A percentile compares a stretch with the other conserved stretches of the same genome.
Evolutionary conservation across 352 stramenopile genomes (phyloP).

Genomic region (Phytophthora europaea): DNA sequence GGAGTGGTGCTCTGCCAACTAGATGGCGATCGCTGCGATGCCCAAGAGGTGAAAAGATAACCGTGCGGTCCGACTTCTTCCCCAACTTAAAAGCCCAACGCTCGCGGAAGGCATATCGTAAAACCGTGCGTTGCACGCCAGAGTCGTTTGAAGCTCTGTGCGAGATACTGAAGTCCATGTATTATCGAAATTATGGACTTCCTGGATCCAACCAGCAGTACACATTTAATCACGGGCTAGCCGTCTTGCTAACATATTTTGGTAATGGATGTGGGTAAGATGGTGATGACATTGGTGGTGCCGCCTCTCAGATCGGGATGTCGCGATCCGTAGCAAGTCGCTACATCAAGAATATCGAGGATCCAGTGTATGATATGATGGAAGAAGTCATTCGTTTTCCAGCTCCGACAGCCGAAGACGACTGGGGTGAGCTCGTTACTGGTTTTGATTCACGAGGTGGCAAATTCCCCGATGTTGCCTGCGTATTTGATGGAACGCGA

Average conservation of each 20-base stretch:
- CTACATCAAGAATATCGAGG: slow-evolving; percentile 14
- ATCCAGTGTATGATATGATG: slow-evolving; percentile 8
- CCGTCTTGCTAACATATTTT: background rate
- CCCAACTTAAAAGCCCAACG: background rate
- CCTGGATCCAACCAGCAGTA: background rate
- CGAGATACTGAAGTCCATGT: background rate
- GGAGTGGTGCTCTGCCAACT: background rate
- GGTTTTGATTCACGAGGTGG: too few species aligned
- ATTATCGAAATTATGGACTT: background rate
- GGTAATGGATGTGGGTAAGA: slow-evolving; percentile 1
- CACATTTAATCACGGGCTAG: background rate
- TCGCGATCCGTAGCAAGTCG: background rate
- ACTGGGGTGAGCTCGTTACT: too few species aligned
- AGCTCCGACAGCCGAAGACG: too few species aligned
- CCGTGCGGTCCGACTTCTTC: background rate
- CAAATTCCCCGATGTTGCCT: too few species aligned
- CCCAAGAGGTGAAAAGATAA: background rate
- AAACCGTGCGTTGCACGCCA: background rate
- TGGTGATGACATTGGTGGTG: background rate
- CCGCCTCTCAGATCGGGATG: background rate
- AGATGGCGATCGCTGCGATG: background rate
- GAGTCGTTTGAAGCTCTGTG: background rate
- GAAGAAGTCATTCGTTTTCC: too few species aligned
- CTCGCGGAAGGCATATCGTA: background rate
- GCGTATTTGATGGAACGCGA: too few species aligned